Base-by-base conservation (phyloP, 805 yeast species). In the Nakazawaea wickerhamii region DNA sequence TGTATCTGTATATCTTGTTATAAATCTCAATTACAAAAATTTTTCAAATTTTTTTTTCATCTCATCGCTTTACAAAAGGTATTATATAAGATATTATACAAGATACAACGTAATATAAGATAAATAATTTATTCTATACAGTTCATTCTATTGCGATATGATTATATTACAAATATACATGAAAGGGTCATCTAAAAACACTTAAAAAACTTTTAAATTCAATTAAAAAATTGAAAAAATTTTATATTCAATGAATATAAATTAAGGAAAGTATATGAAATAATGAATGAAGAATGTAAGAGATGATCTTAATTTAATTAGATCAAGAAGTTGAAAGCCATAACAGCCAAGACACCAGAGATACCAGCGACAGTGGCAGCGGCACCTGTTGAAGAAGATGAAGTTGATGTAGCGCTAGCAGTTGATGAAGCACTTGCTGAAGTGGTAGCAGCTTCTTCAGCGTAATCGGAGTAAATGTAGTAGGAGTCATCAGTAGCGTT, bases 401-500 rank as follows among this genome's bases (percentile, higher is more conserved):
- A 14, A 17, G 46, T 34, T 4, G 46, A 30, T 13, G 55, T 20
- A 21, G 49, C 22, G 18, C 51, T 28, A 4, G 41, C 33, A 18
- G 49, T 18, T 26, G 42, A 30, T 10, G 52, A 20, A 13, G 54
- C 36, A 21, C 45, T 8, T 15, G 44, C 20, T 13, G 43, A 28
- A 13, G 40, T 39, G 8, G 50, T 41, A 4, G 48, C 53, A 26
- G 58, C 50, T 11, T 60, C 60, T 23, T 51, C 51, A 38, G 49
- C 65, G 10, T 39, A 49, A 36, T 49, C 55, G n/a, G 55, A 51
- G 45, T 53, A 46, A 4, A 61, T 51, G 53, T 67, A 67, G 55
- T 63, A 65, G 44, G 57, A 51, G 43, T 64, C 56, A 47, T 61
- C 57, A 34, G 72, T 62, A 39, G 68, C 67, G 48, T 68, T 68